Base-by-base conservation (phyloP, 148 eudicot species). In the Cornus kousa region DNA sequence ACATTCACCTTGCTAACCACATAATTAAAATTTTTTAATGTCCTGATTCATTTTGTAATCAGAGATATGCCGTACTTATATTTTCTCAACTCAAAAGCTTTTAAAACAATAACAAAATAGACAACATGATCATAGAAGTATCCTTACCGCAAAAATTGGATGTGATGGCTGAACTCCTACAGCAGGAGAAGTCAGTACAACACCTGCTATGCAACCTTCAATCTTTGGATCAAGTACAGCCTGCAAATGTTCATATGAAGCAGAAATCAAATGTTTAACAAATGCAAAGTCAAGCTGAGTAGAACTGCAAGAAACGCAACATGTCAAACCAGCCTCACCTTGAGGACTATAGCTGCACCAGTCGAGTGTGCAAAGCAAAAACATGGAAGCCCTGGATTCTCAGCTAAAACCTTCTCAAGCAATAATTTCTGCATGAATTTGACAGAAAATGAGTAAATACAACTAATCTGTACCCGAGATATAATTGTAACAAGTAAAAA, bases 331-430 rank as follows among this genome's bases (percentile, higher is more conserved):
- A 33, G 43, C 13, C 66, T 77, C 66, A 90, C 94, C 90, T 88
- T 90, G 71, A 94, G 89, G 55, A 89, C 73, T 68, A 94, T 91
- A 48, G 98, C 97, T 80, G 85, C 98, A 69, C 98, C 98, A 64
- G 97, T 94, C 8, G 98, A 94, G 82, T 94, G 98, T 69, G 92
- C 98, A 85, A 94, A 89, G 85, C 91, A 90, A 81, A 94, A 94
- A 80, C 91, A 91, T 8, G 92, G 95, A 40, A 92, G 79, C 6
- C 87, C 88, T 32, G 92, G 87, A 85, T 92, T 91, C 75, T 92
- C 94, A 62, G 89, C 82, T 57, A 86, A 22, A 39, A 92, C 85
- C 37, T 81, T 87, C 66, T 75, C 79, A 11, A 94, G 83, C 77
- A 91, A 88, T 66, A 84, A 77, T 87, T 87, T 90, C 97, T 92